Base-by-base conservation (phyloP, 2,329 filamentous ascomycete species). In the Fusarium albosuccineum region DNA sequence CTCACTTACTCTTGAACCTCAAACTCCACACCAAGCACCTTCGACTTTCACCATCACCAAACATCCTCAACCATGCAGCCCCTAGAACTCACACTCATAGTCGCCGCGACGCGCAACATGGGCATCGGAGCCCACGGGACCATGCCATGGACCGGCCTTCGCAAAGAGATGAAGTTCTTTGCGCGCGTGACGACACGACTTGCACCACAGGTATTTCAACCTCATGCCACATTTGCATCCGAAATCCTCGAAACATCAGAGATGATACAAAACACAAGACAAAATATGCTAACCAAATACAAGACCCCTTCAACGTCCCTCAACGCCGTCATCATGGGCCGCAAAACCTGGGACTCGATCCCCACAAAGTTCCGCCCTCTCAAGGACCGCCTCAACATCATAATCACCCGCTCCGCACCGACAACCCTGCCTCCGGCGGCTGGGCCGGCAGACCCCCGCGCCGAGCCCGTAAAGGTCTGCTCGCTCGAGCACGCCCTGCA, bases 271-370 rank as follows among this genome's bases (percentile, higher is more conserved):
- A 14, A 3, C 8, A 9, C 10, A 39, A 13, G 13, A 26, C 13
- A 6, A 17, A 33, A n/a, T 11, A 54, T 6, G 29, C 34, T 53
- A 17, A 63, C 37, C 17, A 14, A 14, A 5, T 26, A 1, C 4
- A 49, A 80, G 79, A 63, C 73, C 5, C 71, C 79, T 3, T 60
- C 78, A 8, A 67, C 75, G 1, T 70, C 81, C 41, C 60, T 81
- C 68, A 95, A 94, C 78, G 92, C 92, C 16, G 92, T 98, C 52
- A 91, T 99, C 71, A 99, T 99, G 96, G 96, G 96, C 62, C 92
- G 96, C 75, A 97, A 97, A 80, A 99, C 96, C 0, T 99, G 95
- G 91, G 93, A 97, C 53, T 93, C 90, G 67, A 95, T 99, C 62
- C 95, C 96, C 3, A 75, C 83, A 7, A 86, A 84, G 52, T 94